phyloP scores from a whole-genome alignment of 805 yeast genomes.

The Kazachstania taianensis region DNA sequence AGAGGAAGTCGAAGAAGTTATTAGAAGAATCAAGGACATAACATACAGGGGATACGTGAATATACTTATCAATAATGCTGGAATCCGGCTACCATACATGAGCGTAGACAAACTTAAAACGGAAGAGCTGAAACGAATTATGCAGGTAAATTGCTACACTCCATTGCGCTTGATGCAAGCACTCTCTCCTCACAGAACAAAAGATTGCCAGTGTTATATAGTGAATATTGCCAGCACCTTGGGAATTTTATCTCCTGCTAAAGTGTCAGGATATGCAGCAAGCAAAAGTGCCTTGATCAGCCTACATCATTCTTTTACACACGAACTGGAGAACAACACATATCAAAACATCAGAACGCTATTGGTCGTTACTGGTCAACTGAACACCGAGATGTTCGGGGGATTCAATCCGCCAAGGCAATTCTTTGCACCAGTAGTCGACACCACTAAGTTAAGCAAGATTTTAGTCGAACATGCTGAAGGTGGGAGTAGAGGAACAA shows the following conservation, averaged over 20 bases:
- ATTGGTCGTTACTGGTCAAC: constrained; percentile 75
- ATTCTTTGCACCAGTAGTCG: constrained; percentile 68
- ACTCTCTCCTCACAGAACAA: constrained; percentile 50
- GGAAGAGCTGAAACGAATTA: constrained; percentile 40
- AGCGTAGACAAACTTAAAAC: constrained; percentile 35
- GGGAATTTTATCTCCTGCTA: constrained; percentile 73
- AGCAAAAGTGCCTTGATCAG: constrained; percentile 79
- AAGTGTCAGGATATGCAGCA: constrained; percentile 71
- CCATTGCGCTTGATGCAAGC: constrained; percentile 57
- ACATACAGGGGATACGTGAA: constrained; percentile 43
- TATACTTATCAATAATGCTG: constrained; percentile 76
- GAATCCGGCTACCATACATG: constrained; percentile 46
- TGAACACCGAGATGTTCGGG: constrained; percentile 64
- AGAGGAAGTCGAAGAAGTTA: constrained; percentile 32
- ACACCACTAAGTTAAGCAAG: constrained; percentile 47
- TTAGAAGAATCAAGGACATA: constrained; percentile 32
- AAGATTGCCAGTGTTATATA: constrained; percentile 51
- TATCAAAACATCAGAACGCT: constrained; percentile 54
- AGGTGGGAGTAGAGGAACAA: constrained; percentile 58
- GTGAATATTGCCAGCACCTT: constrained; percentile 72
- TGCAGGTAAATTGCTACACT: constrained; percentile 51
- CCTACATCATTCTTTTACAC: constrained; percentile 70
- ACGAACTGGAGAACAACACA: constrained; percentile 46
- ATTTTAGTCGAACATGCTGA: constrained; percentile 44
- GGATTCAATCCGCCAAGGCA: constrained; percentile 67